A percentile compares a stretch with the other conserved stretches of the same genome.
These are phyloP conservation scores for Microsporum ferrugineum DNA, from an alignment of 2,329 filamentous ascomycete species.

Conservation along the genomic window DNA sequence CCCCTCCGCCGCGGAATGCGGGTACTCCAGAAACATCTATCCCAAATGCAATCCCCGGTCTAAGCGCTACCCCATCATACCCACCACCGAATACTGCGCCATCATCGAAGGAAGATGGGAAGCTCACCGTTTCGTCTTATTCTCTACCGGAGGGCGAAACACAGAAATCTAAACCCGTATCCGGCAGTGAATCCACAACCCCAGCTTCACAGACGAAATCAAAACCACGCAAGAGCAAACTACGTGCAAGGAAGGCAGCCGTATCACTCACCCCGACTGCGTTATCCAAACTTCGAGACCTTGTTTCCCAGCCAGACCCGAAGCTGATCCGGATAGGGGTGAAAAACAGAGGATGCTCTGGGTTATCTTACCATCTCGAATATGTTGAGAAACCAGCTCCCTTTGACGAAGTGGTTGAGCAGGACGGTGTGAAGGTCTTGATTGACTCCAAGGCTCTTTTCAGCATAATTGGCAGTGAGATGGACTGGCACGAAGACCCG, in stretches of 20 bases:
- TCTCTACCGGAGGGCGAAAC: constrained; percentile 52
- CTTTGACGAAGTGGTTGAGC: constrained; percentile 87
- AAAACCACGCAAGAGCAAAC: constrained; percentile 52
- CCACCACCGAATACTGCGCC: constrained; percentile 16
- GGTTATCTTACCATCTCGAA: constrained; percentile 83
- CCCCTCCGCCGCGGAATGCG: constrained; percentile 44
- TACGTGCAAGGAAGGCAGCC: constrained; percentile 77
- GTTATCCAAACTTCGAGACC: constrained; percentile 60
- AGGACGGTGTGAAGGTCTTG: constrained; percentile 89
- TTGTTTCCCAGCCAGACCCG: constrained; percentile 75
- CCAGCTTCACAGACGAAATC: constrained; percentile 27
- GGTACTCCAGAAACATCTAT: constrained; percentile 53
- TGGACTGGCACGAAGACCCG: constrained; percentile 98
- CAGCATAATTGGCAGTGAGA: constrained; percentile 96
- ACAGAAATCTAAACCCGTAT: constrained; percentile 50
- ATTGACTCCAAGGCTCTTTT: constrained; percentile 96
- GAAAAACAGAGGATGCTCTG: constrained; percentile 86
- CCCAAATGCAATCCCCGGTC: constrained; percentile 39
- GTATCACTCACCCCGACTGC: constrained; percentile 75
- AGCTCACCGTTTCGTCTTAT: constrained; percentile 29
- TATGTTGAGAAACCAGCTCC: constrained; percentile 82
- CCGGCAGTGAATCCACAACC: constrained; percentile 18
- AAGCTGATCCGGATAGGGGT: constrained; percentile 93
- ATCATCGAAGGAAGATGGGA: constrained; percentile 3
- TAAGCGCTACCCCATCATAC: constrained; percentile 39